Percentiles rank a stretch among this genome's conserved stretches.
Conservation (phyloP, 805 yeast species). For the Starmerella gropengiesseri region DNA sequence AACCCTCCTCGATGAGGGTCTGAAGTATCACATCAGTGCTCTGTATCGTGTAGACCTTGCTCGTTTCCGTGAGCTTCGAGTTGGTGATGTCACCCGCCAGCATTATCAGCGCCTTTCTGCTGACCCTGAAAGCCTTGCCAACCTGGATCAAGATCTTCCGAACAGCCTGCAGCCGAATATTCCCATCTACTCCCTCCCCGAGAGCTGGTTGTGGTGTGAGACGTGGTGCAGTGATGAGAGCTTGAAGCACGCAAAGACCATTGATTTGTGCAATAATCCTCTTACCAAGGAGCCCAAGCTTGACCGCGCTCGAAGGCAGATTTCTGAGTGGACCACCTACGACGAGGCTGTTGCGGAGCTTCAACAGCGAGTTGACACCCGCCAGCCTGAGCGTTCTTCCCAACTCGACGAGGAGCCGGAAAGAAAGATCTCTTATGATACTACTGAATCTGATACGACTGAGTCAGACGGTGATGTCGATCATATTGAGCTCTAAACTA, state of each 20-base stretch:
- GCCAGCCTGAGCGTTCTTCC: background rate
- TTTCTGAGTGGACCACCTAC: slow-evolving; percentile 67
- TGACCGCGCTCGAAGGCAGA: slow-evolving; percentile 60
- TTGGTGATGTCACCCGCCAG: slow-evolving; percentile 71
- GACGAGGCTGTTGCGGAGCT: slow-evolving; percentile 41
- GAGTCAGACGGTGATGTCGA: too few relatives aligned
- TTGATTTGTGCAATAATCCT: slow-evolving; percentile 78
- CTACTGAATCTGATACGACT: background rate
- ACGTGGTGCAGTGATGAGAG: slow-evolving; percentile 75
- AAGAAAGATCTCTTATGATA: too few relatives aligned
- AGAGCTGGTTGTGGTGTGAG: slow-evolving; percentile 89
- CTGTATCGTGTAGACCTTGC: slow-evolving; percentile 68
- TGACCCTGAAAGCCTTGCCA: slow-evolving; percentile 68
- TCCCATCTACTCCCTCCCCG: slow-evolving; percentile 61
- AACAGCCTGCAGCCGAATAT: slow-evolving; percentile 64
- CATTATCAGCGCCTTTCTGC: slow-evolving; percentile 75
- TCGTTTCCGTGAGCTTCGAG: slow-evolving; percentile 49
- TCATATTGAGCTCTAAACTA: background rate
- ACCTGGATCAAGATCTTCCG: slow-evolving; percentile 88
- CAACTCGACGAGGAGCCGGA: too few relatives aligned
- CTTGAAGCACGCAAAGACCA: slow-evolving; percentile 55
- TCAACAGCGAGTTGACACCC: slow-evolving; percentile 12
- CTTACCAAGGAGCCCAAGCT: slow-evolving; percentile 68
- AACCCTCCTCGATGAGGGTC: slow-evolving; percentile 38
- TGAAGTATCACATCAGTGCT: slow-evolving; percentile 73